Base-by-base conservation (phyloP, 2,329 filamentous ascomycete genomes). In the Pseudocercospora crystallina region DNA sequence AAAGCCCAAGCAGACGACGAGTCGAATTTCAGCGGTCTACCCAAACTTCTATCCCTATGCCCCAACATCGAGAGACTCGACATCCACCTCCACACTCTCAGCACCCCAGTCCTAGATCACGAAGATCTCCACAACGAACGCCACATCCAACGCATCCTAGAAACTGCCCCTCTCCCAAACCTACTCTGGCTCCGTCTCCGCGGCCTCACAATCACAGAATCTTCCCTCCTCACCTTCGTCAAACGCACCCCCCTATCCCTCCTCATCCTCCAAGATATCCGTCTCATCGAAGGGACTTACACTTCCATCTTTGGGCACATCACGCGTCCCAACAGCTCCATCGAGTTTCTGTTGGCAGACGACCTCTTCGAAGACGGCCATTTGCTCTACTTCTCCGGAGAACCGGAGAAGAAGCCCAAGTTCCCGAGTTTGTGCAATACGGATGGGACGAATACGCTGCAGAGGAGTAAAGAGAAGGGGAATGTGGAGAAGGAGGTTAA, bases 331-430 rank as follows among this genome's bases (percentile, higher is more conserved):
- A 11, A 14, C 8, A 2, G 11, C 36, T 13, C 29, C 14, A 20
- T 50, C 29, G 34, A 49, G 2, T 45, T 45, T 17, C 26, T 56
- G 11, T 38, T 41, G 11, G 41, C 50, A 13, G 49, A 56, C 15
- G 50, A 55, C 38, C 30, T 55, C n/a, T 55, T 55, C 30, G 43
- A 55, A 20, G 17, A 15, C 10, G 30, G 40, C 14, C 31, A 14
- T 10, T 29, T 55, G 26, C n/a, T 55, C 4, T 55, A 51, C 34
- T 51, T 55, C 20, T 36, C 29, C 3, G 36, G 37, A 5, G 43
- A 48, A 17, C 44, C 10, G 5, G 39, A 43, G 11, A 41, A 40
- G 9, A 26, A 35, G 35, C 52, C 44, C 15, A 51, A 55, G 32
- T 51, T 35, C 15, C 32, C 41, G 2, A 45, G 34, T 2, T 17